A percentile compares a stretch with the other conserved stretches of the same genome.
phyloP scores from a whole-genome alignment of 139 green algal genomes.

The Dunaliella primolecta region DNA sequence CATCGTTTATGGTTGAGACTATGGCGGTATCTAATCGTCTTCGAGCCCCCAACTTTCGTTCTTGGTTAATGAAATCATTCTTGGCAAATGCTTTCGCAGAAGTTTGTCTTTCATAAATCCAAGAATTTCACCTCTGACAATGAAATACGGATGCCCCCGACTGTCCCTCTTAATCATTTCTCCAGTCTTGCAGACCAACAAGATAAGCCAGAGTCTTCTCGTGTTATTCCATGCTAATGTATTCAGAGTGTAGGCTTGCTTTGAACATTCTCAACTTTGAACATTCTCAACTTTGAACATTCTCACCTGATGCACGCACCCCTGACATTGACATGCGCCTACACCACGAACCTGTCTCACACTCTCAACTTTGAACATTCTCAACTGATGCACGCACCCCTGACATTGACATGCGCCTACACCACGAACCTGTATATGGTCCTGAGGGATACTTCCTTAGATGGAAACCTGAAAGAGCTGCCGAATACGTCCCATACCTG shows the following conservation, averaged over 20 bases:
- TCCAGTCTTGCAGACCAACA: conserved; percentile 95
- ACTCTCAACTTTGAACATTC: too few relatives aligned
- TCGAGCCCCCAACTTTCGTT: conserved; percentile 99
- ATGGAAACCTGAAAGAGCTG: too few relatives aligned
- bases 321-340: too few relatives aligned
- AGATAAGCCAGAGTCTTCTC: conserved; percentile 97
- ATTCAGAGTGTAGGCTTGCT: conserved; percentile 92
- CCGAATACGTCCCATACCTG: too few relatives aligned
- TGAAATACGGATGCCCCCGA: conserved; percentile 99
- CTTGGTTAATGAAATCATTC: conserved; percentile 99
- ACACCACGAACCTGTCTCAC: too few relatives aligned
- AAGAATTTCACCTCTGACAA: conserved; percentile 99
- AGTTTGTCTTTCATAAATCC: conserved; percentile 99
- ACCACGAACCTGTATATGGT: too few relatives aligned
- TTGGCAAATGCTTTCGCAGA: conserved; percentile 99
- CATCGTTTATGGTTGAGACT: conserved; percentile 99
- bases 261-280: too few relatives aligned
- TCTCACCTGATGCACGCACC: too few relatives aligned
- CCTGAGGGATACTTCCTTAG: too few relatives aligned
- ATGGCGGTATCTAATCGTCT: conserved; percentile 99
- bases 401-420: too few relatives aligned
- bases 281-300: too few relatives aligned
- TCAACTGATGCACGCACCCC: too few relatives aligned
- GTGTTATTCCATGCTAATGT: conserved; percentile 99
- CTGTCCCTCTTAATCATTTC: conserved; percentile 99